Percentiles rank a stretch among this genome's conserved stretches.
Evolutionary conservation across 1,284 basidiomycete species (phyloP).

Genomic region (Xerocomus tenax): DNA sequence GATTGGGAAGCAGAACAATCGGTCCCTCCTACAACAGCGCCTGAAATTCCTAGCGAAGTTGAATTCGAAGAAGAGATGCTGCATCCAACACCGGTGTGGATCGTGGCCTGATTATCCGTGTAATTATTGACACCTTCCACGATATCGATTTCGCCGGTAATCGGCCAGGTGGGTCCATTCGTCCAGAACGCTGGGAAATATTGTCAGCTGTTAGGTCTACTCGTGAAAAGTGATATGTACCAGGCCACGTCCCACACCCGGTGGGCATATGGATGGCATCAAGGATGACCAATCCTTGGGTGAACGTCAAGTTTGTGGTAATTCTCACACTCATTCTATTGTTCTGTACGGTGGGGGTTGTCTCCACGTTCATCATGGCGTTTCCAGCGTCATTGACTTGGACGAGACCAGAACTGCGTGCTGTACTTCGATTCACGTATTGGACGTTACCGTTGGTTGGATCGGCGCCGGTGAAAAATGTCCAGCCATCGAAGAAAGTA

Average conservation of each 20-base stretch:
- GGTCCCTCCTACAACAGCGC: conserved; percentile 55
- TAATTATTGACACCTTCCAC: conserved; percentile 76
- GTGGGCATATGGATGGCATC: conserved; percentile 86
- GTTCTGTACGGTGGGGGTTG: conserved; percentile 56
- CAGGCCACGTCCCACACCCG: conserved; percentile 80
- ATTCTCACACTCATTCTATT: conserved; percentile 73
- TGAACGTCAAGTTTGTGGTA: conserved; percentile 52
- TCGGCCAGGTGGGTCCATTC: conserved; percentile 66
- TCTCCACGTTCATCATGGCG: conserved; percentile 78
- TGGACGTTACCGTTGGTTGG: conserved; percentile 70
- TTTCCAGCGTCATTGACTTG: conserved; percentile 60
- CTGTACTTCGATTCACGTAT: conserved; percentile 50
- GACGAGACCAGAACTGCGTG: conserved; percentile 43
- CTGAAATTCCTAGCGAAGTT: conserved; percentile 45
- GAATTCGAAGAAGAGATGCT: conserved; percentile 47
- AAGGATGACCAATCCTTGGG: conserved; percentile 64
- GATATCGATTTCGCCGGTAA: conserved; percentile 76
- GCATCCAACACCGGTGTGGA: conserved; percentile 72
- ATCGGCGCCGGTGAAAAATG: conserved; percentile 64
- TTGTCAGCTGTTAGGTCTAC: conserved; percentile 23
- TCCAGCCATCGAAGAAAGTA: conserved; percentile 74
- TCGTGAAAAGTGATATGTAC: conserved; percentile 33
- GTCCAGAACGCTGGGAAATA: conserved; percentile 42
- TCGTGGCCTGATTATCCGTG: conserved; percentile 70
- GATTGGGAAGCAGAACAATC: conserved; percentile 62